These are phyloP conservation scores for Apiospora malaysiana DNA, from an alignment of 2,329 filamentous ascomycete genomes.

Conservation along the genomic window DNA sequence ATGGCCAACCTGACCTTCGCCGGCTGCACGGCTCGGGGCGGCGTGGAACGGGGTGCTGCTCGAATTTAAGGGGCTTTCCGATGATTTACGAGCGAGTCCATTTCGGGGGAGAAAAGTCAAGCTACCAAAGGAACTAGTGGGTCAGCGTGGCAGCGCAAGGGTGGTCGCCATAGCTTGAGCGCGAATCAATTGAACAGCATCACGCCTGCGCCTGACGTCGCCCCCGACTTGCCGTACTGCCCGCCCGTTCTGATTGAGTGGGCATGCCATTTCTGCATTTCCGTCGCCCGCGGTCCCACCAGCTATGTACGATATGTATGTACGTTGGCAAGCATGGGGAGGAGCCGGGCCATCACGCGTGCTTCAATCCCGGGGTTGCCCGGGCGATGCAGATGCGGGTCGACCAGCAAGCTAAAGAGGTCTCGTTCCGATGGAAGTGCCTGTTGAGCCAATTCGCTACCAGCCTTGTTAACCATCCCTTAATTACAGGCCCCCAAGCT, in stretches of 20 bases:
- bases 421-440: constrained; percentile 23
- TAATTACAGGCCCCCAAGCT: not conserved
- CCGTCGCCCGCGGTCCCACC: constrained; percentile 23
- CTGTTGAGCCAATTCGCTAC: not conserved
- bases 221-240: not conserved
- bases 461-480: not conserved
- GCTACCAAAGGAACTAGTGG: constrained; percentile 1
- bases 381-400: constrained; percentile 16
- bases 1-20: constrained; percentile 21
- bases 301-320: not conserved
- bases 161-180: not conserved
- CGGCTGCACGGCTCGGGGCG: constrained; percentile 8
- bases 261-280: constrained; percentile 22
- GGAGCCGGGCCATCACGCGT: constrained; percentile 1
- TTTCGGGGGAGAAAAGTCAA: constrained; percentile 13
- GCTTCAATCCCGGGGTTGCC: constrained; percentile 16
- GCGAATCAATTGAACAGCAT: not conserved
- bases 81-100: constrained; percentile 19
- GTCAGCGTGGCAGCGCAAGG: not conserved
- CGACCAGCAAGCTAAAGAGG: constrained; percentile 9
- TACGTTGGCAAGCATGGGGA: constrained; percentile 20
- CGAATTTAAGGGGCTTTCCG: constrained; percentile 21
- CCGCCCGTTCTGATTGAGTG: constrained; percentile 24
- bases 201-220: not conserved
- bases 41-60: not conserved